phyloP scores from a whole-genome alignment of 2,329 filamentous ascomycete species.

The Fusarium illudens region DNA sequence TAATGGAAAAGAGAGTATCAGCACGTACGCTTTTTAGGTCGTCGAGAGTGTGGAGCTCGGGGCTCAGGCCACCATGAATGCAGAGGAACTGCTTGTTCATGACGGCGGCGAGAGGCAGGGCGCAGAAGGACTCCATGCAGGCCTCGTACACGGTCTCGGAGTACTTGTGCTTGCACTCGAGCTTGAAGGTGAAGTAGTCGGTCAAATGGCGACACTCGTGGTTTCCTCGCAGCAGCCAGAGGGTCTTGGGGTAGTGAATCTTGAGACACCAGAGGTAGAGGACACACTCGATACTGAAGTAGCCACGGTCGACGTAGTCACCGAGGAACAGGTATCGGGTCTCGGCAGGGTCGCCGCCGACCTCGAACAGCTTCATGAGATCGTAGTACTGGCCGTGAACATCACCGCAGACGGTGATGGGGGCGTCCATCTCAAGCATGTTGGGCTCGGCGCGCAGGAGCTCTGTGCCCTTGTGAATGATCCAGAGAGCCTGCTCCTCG shows the following conservation, averaged over 20 bases:
- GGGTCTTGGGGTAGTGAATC: constrained; percentile 97
- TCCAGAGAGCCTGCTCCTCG: constrained; percentile 97
- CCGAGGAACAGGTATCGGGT: constrained; percentile 97
- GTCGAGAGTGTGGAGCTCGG: constrained; percentile 94
- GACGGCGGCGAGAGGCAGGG: constrained; percentile 89
- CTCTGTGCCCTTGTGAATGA: constrained; percentile 87
- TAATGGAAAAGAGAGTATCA: neutral
- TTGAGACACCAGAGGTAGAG: constrained; percentile 98
- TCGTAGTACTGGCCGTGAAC: constrained; percentile 99
- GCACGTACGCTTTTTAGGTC: constrained; percentile 84
- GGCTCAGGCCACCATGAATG: constrained; percentile 95
- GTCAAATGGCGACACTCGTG: constrained; percentile 99
- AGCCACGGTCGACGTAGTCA: constrained; percentile 97
- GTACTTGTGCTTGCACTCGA: constrained; percentile 99
- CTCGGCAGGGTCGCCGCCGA: constrained; percentile 94
- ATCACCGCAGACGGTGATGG: constrained; percentile 97
- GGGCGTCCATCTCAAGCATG: constrained; percentile 97
- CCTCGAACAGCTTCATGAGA: constrained; percentile 99
- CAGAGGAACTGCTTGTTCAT: constrained; percentile 99
- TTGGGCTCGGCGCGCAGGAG: constrained; percentile 91
- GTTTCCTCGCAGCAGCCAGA: constrained; percentile 97
- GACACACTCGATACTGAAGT: constrained; percentile 99
- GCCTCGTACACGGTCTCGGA: constrained; percentile 95
- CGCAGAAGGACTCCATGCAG: constrained; percentile 98
- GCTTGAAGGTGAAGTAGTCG: constrained; percentile 99